phyloP scores from a whole-genome alignment of 768 basidiomycete species.

The Pisolithus tinctorius region DNA sequence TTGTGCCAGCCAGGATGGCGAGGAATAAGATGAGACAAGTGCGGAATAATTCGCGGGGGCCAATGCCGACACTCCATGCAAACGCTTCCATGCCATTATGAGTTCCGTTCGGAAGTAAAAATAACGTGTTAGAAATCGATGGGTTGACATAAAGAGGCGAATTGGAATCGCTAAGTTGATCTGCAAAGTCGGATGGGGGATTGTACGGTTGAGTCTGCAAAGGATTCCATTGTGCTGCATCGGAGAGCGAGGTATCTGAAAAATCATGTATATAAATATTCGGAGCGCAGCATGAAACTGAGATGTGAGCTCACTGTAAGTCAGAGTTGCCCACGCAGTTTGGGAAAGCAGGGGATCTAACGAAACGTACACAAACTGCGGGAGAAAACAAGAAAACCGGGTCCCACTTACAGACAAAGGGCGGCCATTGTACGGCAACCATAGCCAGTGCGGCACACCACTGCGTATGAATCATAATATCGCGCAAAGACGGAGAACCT shows the following conservation, averaged over 20 bases:
- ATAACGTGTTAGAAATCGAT: slow-evolving; percentile 62
- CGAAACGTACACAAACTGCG: slow-evolving; percentile 10
- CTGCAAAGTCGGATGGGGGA: slow-evolving; percentile 64
- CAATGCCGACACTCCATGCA: slow-evolving; percentile 77
- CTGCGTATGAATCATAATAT: slow-evolving; percentile 90
- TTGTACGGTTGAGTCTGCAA: slow-evolving; percentile 48
- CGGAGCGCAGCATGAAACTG: slow-evolving; percentile 6
- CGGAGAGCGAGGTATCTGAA: slow-evolving; percentile 68
- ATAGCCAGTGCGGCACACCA: slow-evolving; percentile 86
- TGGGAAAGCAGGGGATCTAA: slow-evolving; percentile 86
- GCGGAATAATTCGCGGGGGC: slow-evolving; percentile 74
- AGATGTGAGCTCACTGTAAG: slow-evolving; percentile 49
- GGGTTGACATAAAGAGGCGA: slow-evolving; percentile 78
- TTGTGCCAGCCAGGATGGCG: slow-evolving; percentile 64
- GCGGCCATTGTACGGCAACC: slow-evolving; percentile 95
- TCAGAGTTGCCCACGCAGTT: slow-evolving; percentile 81
- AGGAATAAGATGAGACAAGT: slow-evolving; percentile 83
- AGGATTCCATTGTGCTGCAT: slow-evolving; percentile 60
- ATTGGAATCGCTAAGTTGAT: slow-evolving; percentile 61
- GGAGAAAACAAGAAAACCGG: not conserved
- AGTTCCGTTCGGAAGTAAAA: slow-evolving; percentile 58
- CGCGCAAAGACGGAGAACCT: slow-evolving; percentile 91
- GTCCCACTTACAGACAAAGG: slow-evolving; percentile 69
- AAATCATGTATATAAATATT: not conserved
- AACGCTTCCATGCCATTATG: slow-evolving; percentile 70